These are phyloP conservation scores for Globisporangium polare DNA, from an alignment of 352 stramenopile genomes.

Conservation along the genomic window DNA sequence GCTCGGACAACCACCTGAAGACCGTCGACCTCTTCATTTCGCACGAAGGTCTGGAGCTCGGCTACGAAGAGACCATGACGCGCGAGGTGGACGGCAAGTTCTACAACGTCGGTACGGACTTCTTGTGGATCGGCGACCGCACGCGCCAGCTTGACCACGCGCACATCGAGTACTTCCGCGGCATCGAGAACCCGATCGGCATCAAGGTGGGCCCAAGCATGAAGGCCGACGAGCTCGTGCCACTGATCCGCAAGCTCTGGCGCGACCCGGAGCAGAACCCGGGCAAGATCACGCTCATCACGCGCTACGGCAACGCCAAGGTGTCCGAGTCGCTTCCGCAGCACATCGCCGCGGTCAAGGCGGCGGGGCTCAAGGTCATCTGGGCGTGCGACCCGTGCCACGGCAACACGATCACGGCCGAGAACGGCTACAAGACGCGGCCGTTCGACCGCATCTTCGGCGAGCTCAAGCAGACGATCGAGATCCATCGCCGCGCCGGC, in stretches of 20 bases:
- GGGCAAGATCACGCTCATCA: conserved; percentile 97
- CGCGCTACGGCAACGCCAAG: conserved; percentile 96
- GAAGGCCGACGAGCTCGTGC: conserved; percentile 92
- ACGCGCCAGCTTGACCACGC: conserved; percentile 97
- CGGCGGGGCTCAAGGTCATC: conserved; percentile 92
- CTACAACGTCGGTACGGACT: conserved; percentile 98
- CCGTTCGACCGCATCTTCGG: conserved; percentile 96
- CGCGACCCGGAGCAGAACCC: conserved; percentile 89
- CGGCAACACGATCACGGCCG: conserved; percentile 98
- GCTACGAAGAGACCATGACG: conserved; percentile 98
- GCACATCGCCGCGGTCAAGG: conserved; percentile 95
- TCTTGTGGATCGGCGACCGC: conserved; percentile 98
- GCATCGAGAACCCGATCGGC: conserved; percentile 97
- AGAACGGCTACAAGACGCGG: conserved; percentile 96
- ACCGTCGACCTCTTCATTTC: conserved; percentile 97
- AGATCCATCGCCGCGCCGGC: conserved; percentile 95
- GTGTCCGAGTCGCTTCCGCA: conserved; percentile 90
- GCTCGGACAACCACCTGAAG: conserved; percentile 89
- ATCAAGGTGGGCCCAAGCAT: conserved; percentile 98
- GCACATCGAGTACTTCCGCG: conserved; percentile 98
- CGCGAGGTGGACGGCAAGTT: conserved; percentile 92
- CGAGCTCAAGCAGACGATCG: conserved; percentile 97
- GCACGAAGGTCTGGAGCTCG: conserved; percentile 98
- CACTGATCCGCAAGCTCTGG: conserved; percentile 95
- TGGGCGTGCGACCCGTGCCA: conserved; percentile 96